Conservation (phyloP, 176 grass and related monocot species). For the Leersia perrieri region DNA sequence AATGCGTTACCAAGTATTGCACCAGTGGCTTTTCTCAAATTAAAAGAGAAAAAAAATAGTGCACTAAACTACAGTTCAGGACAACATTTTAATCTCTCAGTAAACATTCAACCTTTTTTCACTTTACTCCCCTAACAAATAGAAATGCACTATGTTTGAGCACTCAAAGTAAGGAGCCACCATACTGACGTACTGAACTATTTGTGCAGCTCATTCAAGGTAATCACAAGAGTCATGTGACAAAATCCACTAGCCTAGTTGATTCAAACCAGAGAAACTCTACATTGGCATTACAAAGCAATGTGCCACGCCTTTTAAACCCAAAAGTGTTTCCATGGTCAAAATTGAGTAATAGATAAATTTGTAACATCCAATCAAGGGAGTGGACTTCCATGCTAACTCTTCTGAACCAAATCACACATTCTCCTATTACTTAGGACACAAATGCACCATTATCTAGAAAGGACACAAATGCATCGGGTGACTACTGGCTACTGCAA, state of each 20-base stretch:
- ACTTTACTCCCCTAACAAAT: not conserved
- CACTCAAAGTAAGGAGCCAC: not conserved
- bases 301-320: not conserved
- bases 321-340: not conserved
- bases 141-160: not conserved
- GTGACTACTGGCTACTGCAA: not conserved
- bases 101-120: not conserved
- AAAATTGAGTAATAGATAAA: not conserved
- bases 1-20: not conserved
- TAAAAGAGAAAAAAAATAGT: not conserved
- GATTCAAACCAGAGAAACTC: not conserved
- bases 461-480: constrained; percentile 5
- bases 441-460: no score
- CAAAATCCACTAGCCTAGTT: constrained; percentile 2
- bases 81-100: not conserved
- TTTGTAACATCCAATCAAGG: not conserved
- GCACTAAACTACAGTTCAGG: not conserved
- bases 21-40: not conserved
- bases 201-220: not conserved
- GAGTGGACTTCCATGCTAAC: not conserved
- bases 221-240: not conserved
- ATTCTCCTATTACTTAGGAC: not conserved
- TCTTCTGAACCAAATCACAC: not conserved
- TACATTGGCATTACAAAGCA: not conserved
- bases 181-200: not conserved